Conservation (phyloP, 768 basidiomycete species). For the Rickenella mellea region DNA sequence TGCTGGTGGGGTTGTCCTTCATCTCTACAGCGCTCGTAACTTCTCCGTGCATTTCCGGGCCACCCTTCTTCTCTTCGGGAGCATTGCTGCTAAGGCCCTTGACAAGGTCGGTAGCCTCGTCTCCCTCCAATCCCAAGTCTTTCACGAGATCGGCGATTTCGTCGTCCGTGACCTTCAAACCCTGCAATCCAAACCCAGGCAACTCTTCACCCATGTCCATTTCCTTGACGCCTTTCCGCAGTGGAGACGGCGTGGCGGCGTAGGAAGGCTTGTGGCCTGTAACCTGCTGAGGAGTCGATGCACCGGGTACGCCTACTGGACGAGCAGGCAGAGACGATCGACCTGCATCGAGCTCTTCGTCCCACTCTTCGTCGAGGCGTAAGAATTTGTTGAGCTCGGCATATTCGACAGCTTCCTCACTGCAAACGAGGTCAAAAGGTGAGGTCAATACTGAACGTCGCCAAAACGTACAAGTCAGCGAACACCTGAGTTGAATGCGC, state of each 20-base stretch:
- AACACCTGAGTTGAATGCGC: slow-evolving; percentile 41
- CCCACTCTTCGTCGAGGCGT: slow-evolving; percentile 63
- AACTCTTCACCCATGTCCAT: slow-evolving; percentile 65
- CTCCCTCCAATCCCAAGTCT: slow-evolving; percentile 66
- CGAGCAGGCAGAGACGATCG: slow-evolving; percentile 42
- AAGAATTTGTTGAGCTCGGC: slow-evolving; percentile 64
- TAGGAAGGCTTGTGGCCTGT: slow-evolving; percentile 55
- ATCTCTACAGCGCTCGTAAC: slow-evolving; percentile 1
- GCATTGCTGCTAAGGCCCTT: slow-evolving; percentile 42
- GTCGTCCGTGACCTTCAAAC: slow-evolving; percentile 67
- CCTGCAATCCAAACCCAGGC: slow-evolving; percentile 62
- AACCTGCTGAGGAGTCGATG: slow-evolving; percentile 66
- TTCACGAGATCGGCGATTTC: slow-evolving; percentile 63
- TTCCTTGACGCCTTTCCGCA: slow-evolving; percentile 29
- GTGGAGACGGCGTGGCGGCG: slow-evolving; percentile 24
- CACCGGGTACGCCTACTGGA: slow-evolving; percentile 77
- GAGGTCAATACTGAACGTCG: not conserved
- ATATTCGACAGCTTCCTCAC: slow-evolving; percentile 81
- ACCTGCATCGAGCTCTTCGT: slow-evolving; percentile 49
- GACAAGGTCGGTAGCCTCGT: slow-evolving; percentile 69
- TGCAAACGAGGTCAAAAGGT: slow-evolving; percentile 19
- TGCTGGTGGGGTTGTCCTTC: too few relatives aligned
- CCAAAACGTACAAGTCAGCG: slow-evolving; percentile 53
- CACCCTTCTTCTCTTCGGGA: slow-evolving; percentile 11
- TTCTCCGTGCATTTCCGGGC: not conserved